These are phyloP conservation scores for Capsicum chinense DNA, from an alignment of 257 asterid species.

Conservation along the genomic window DNA sequence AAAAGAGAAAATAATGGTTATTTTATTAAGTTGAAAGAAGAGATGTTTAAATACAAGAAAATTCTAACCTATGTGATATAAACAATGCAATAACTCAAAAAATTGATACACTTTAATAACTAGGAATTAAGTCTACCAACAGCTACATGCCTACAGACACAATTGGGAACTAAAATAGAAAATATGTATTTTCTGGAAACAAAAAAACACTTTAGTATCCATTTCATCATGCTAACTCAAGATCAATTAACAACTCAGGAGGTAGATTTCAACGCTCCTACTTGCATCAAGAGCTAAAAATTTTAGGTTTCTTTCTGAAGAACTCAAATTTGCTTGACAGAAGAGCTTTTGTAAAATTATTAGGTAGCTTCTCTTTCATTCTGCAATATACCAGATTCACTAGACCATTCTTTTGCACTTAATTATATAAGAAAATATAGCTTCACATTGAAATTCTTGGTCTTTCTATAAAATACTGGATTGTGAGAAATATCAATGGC, in stretches of 20 bases:
- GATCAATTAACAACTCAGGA: neutral
- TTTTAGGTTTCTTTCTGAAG: neutral
- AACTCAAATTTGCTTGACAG: neutral
- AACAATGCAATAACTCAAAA: neutral
- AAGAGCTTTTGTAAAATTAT: neutral
- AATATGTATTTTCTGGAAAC: neutral
- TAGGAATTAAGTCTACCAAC: neutral
- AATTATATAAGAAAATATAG: neutral
- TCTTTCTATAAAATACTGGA: too few relatives aligned
- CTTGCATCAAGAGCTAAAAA: neutral
- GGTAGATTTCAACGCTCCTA: neutral
- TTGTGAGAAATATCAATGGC: too few relatives aligned
- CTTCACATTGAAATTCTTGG: neutral
- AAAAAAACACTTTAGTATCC: neutral
- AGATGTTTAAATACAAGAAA: neutral
- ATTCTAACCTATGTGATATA: neutral
- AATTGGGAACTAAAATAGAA: neutral
- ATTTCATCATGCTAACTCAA: neutral
- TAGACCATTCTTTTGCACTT: neutral
- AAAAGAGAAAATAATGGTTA: too few relatives aligned
- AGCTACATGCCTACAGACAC: neutral
- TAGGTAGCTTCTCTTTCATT: neutral
- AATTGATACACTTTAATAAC: neutral
- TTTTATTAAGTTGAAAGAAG: neutral
- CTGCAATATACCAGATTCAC: neutral